Base-by-base conservation (phyloP, 345 rosid genomes). In the Cardamine occulta region DNA sequence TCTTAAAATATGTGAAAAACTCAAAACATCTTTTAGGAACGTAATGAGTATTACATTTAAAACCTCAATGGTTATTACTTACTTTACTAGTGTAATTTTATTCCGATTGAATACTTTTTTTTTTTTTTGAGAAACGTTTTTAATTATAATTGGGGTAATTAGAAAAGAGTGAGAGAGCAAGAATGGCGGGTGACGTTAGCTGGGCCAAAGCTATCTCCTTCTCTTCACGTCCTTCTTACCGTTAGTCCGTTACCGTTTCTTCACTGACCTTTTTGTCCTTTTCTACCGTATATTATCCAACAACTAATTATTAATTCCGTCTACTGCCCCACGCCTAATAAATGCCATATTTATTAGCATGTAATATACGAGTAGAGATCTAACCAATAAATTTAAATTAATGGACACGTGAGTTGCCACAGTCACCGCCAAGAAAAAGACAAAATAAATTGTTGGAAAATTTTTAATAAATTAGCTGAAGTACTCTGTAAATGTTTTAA, bases 231-330 rank as follows among this genome's bases (percentile, higher is more conserved):
- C 17, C 47, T 13, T 32, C 29, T 52, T 51, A 68, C 52, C 63
- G 73, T 68, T 64, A 26, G 28, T 26, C 52, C 63, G 73, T 68
- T 65, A 29, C 70, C 14, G 68, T 51, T 66, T 14, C 19, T 66
- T 48, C 28, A 26, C 40, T 31, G 56, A 47, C 17, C 24, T 11
- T 47, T 29, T 47, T 65, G 70, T 31, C 56, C 1, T 29, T 65
- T 45, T 66, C 18, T 32, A 14, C 26, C 44, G 28, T 62, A 26
- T 26, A 26, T 2, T 65, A 49, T 66, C 59, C 32, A 32, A 19
- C 19, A 18, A 18, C 44, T 13, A 56, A 31, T 7, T 42, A 57
- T 11, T 18, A 8, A 37, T 56, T 28, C 17, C 29, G 8, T 24
- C 6, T 69, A 12, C 8, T 54, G 10, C 58, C 45, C 45, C 40